Base-by-base conservation (phyloP, 139 green algal species). In the Raphidocelis subcapitata region DNA sequence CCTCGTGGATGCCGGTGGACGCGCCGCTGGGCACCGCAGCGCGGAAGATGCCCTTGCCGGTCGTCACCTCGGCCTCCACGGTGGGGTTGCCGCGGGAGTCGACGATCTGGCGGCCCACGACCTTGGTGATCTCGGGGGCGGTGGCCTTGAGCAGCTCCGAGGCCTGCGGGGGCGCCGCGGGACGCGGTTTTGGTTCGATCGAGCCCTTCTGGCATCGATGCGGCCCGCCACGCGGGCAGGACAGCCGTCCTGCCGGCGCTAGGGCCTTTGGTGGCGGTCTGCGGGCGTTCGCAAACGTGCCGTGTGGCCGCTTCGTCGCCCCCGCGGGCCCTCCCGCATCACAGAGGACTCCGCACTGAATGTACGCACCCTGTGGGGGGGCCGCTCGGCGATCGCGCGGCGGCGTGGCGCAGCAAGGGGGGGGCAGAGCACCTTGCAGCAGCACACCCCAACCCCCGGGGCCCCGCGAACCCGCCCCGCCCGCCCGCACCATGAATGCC, bases 51-150 rank as follows among this genome's bases (percentile, higher is more conserved):
- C 95, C 95, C 80, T 96, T 97, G 77, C 91, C 56, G 0, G 96
- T 99, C 77, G 82, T 82, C 32, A 98, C 90, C 47, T 98, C 92
- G 8, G 72, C 77, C 75, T 92, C 81, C 26, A 78, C 57, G 16
- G 96, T 99, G 31, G 96, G 96, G 86, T 99, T 99, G 66, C 96
- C 96, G 33, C 96, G 89, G 5, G 91, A 97, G 88, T 99, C 96
- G 51, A 98, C 88, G 70, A 99, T 93, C 92, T 98, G 93, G 37
- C 96, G 88, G 46, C 86, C 96, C 28, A 93, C 82, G 5, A 98
- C 78, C 56, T 91, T 91, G n/a, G 83, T 85, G 75, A 98, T 97
- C 67, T 85, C 87, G 1, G 90, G n/a, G 12, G 88, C 84, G 24
- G 85, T 74, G 35, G 84, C 62, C 72, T 85, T 84, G 33, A 80